Base-by-base conservation (phyloP, 345 rosid genomes). In the Xanthoceras sorbifolium region DNA sequence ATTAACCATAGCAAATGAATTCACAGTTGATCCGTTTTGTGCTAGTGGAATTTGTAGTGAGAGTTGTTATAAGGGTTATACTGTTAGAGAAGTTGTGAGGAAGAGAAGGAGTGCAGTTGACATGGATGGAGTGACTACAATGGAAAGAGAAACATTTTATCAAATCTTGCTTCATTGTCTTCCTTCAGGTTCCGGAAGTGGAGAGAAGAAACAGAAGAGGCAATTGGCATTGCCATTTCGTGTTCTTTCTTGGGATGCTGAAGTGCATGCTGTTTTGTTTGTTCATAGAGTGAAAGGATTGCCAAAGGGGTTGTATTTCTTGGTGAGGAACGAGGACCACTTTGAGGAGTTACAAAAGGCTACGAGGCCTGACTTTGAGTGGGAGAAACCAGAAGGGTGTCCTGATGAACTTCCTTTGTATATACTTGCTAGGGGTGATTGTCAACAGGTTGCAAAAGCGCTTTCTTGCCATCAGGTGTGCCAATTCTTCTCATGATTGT, bases 31-130 rank as follows among this genome's bases (percentile, higher is more conserved):
- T 79, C 84, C 81, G 31, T 89, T 87, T 32, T 84, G 48, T 59
- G 55, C 86, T 67, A 87, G 96, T 74, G 90, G 85, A 55, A 69
- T 81, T 50, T 84, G 77, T 75, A 81, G 83, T 66, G 90, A 76
- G 55, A 76, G 76, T 64, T 88, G 84, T 0, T 92, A 94, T 71
- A 87, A 87, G 46, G 82, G 82, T 63, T 78, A 88, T 46, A 81
- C 87, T 0, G 73, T 69, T 18, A 85, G 91, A 63, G 85, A 92
- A 81, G 85, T 90, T 67, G 89, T 90, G 5, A 90, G 97, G 92
- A 90, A 84, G 85, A 85, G 98, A 28, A 89, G 98, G 83, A 94
- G 98, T n/a, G 98, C 98, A 0, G 94, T 89, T 75, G 93, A 94
- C 69, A 90, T 94, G 98, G 98, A 94, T 80, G 87, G 86, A 76